A percentile compares a stretch with the other conserved stretches of the same genome.
Conservation (phyloP, 148 eudicot genomes). For the Euryodendron excelsum region DNA sequence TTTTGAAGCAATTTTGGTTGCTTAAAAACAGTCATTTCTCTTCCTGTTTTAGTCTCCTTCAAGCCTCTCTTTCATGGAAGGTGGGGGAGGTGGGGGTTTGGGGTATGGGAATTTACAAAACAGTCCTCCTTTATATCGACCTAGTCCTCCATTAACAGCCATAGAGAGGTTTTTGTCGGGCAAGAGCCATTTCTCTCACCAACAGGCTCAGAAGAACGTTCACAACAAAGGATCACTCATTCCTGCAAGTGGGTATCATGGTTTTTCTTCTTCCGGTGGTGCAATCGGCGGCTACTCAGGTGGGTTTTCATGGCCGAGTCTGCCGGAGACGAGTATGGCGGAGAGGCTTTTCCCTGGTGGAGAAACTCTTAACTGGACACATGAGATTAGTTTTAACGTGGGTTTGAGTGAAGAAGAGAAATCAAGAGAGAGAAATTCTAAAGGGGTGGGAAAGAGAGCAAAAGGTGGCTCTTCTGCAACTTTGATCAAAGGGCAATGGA, state of each 20-base stretch:
- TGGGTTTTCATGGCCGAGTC: constrained; percentile 11
- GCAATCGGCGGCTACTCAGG: background rate
- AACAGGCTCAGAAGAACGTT: background rate
- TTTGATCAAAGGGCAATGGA: constrained; percentile 75
- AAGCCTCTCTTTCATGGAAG: constrained; percentile 27
- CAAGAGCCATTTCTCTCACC: background rate
- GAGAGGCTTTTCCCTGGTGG: constrained; percentile 7
- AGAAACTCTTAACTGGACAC: constrained; percentile 7
- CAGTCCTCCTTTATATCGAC: constrained; percentile 13
- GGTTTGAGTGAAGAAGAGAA: background rate
- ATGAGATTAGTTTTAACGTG: constrained; percentile 13
- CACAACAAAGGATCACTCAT: constrained; percentile 8
- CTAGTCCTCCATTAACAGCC: constrained; percentile 49
- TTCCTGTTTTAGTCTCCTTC: background rate
- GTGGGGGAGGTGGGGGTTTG: constrained; percentile 22
- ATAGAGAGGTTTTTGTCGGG: constrained; percentile 45
- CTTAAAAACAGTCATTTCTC: background rate
- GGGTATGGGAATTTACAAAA: constrained; percentile 26
- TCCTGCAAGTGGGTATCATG: background rate
- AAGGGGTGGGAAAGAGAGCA: constrained; percentile 18
- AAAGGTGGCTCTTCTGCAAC: constrained; percentile 16
- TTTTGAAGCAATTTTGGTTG: background rate
- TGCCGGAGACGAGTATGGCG: constrained; percentile 10
- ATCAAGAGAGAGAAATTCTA: background rate
- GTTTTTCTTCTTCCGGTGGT: constrained; percentile 12